Conservation (phyloP, 2,329 filamentous ascomycete species). For the Escovopsis weberi region DNA sequence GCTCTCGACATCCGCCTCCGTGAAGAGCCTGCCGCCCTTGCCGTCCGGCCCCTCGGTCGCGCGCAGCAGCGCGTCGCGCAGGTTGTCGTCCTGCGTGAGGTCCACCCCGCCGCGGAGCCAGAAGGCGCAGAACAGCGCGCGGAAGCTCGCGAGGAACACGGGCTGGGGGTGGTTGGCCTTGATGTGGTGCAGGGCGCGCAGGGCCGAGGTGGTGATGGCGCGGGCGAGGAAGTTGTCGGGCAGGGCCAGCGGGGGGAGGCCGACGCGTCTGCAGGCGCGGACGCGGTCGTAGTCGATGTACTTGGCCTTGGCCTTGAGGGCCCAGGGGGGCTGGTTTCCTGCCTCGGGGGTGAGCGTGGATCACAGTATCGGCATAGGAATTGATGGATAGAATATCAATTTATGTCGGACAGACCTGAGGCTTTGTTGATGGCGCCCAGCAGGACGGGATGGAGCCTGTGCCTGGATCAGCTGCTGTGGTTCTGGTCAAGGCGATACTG, state of each 20-base stretch:
- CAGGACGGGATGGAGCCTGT: slow-evolving; percentile 56
- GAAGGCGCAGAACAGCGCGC: slow-evolving; percentile 42
- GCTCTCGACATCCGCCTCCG: slow-evolving; percentile 32
- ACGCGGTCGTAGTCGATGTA: slow-evolving; percentile 33
- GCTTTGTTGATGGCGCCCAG: slow-evolving; percentile 51
- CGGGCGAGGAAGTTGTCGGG: slow-evolving; percentile 30
- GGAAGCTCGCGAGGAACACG: slow-evolving; percentile 38
- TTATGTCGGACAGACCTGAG: slow-evolving; percentile 28
- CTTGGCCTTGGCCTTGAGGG: slow-evolving; percentile 48
- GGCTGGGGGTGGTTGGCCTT: slow-evolving; percentile 38
- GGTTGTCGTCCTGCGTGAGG: slow-evolving; percentile 41
- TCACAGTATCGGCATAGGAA: background rate
- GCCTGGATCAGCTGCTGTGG: background rate
- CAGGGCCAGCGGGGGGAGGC: slow-evolving; percentile 20
- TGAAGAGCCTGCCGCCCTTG: slow-evolving; percentile 27
- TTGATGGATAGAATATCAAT: background rate
- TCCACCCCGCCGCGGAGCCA: slow-evolving; percentile 47
- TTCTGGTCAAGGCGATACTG: background rate
- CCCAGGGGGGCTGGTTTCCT: slow-evolving; percentile 67
- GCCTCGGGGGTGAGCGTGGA: background rate
- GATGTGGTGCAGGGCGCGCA: slow-evolving; percentile 52
- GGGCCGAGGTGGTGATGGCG: slow-evolving; percentile 36
- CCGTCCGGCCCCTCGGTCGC: slow-evolving; percentile 10
- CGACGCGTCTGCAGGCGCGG: slow-evolving; percentile 24
- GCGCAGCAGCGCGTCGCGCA: slow-evolving; percentile 25